Percentiles rank a stretch among this genome's conserved stretches.
Conservation (phyloP, 176 grass and related monocot species). For the Coix lacrymajobi region DNA sequence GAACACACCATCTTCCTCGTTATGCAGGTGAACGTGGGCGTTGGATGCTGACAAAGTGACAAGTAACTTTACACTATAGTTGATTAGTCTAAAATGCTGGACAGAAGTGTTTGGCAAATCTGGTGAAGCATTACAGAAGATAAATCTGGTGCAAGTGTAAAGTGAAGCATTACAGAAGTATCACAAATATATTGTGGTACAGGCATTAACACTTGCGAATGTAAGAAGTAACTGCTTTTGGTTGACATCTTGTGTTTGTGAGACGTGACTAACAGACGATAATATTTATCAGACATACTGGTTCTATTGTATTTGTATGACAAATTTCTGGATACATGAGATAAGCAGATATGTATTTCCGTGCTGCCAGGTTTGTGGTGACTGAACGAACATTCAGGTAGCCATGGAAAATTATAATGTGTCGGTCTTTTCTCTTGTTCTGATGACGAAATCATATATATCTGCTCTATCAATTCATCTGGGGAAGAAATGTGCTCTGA, state of each 20-base stretch:
- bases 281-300: neutral
- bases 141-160: neutral
- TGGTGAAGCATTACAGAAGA: neutral
- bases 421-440: neutral
- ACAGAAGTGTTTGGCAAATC: neutral
- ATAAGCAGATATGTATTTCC: neutral
- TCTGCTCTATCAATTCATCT: neutral
- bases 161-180: no score
- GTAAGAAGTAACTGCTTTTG: neutral
- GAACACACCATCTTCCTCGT: neutral
- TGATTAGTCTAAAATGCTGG: neutral
- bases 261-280: neutral
- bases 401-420: neutral
- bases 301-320: neutral
- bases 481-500: neutral
- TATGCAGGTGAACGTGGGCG: conserved; percentile 24
- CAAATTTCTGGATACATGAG: neutral
- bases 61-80: neutral
- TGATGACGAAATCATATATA: neutral
- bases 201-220: neutral
- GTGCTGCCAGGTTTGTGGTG: neutral
- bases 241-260: neutral
- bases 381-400: neutral
- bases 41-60: neutral
- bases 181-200: neutral